Conservation (phyloP, 805 yeast genomes). For the Pichia heedii region DNA sequence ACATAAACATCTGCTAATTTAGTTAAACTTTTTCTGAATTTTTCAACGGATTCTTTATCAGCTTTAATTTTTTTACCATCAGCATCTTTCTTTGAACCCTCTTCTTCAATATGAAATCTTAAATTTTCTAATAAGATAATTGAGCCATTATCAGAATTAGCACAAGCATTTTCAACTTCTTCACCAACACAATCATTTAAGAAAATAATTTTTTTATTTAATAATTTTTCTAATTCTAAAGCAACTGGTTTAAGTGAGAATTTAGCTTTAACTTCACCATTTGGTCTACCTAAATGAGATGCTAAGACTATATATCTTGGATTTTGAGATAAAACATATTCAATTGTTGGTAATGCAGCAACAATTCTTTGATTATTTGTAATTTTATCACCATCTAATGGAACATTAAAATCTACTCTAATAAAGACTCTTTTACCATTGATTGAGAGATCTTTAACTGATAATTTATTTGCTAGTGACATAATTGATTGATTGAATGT, state of each 20-base stretch:
- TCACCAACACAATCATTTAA: conserved; percentile 87
- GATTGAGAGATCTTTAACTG: conserved; percentile 85
- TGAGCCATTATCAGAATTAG: conserved; percentile 66
- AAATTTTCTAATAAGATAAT: conserved; percentile 92
- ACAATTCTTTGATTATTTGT: conserved; percentile 99
- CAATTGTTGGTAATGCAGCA: conserved; percentile 97
- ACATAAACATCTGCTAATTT: conserved; percentile 93
- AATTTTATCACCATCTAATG: conserved; percentile 91
- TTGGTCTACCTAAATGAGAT: conserved; percentile 98
- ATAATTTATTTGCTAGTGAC: conserved; percentile 91
- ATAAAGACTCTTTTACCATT: conserved; percentile 93
- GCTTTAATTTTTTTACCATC: conserved; percentile 97
- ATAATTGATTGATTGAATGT: conserved; percentile 29
- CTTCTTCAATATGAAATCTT: conserved; percentile 98
- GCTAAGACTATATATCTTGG: conserved; percentile 91
- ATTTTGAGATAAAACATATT: conserved; percentile 84
- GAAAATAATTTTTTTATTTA: conserved; percentile 70
- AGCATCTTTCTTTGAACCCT: conserved; percentile 73
- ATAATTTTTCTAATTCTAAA: conserved; percentile 71
- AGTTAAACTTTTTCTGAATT: conserved; percentile 85
- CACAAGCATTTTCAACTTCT: conserved; percentile 75
- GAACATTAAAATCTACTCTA: conserved; percentile 95
- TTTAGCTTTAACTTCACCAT: conserved; percentile 80
- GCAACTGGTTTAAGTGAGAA: conserved; percentile 93
- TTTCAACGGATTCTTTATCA: conserved; percentile 68